A percentile compares a stretch with the other conserved stretches of the same genome.
Evolutionary conservation across 306 rosid genomes (phyloP).

Genomic region (Cucumis melo): DNA sequence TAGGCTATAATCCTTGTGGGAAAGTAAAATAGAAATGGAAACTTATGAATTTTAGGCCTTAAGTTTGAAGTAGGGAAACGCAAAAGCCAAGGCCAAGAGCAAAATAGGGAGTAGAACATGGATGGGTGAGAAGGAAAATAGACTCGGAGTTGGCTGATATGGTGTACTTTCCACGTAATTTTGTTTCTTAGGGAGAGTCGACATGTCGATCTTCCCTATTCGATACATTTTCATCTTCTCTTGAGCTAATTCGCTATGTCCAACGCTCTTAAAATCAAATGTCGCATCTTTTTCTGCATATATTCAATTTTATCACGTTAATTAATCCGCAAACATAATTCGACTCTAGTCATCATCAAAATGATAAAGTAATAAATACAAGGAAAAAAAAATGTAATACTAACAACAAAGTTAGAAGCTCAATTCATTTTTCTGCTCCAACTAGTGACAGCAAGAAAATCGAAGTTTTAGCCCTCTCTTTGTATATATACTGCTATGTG

Average conservation of each 20-base stretch:
- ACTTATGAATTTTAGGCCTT: background rate
- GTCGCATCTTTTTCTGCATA: slow-evolving; percentile 73
- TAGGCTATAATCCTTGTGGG: background rate
- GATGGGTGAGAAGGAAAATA: slow-evolving; percentile 36
- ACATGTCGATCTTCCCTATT: slow-evolving; percentile 43
- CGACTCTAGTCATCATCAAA: too few relatives aligned
- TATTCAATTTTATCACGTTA: background rate
- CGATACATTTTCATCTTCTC: slow-evolving; percentile 45
- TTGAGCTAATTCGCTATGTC: slow-evolving; percentile 54
- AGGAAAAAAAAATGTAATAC: too few relatives aligned
- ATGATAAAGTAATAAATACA: too few relatives aligned
- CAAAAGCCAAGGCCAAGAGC: background rate
- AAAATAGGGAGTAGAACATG: slow-evolving; percentile 44
- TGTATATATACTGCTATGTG: too few relatives aligned
- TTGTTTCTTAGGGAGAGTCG: slow-evolving; percentile 30
- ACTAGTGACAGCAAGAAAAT: too few relatives aligned
- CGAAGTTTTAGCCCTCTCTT: too few relatives aligned
- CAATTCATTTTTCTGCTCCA: too few relatives aligned
- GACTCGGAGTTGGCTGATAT: slow-evolving; percentile 6
- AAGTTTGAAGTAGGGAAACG: background rate
- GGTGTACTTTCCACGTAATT: slow-evolving; percentile 4
- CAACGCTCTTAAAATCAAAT: slow-evolving; percentile 57
- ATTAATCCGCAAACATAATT: too few relatives aligned
- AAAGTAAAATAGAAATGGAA: background rate
- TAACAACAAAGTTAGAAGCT: too few relatives aligned